Evolutionary conservation across 129 eudicot genomes (phyloP).

Genomic region (Oenanthe sinensis): DNA sequence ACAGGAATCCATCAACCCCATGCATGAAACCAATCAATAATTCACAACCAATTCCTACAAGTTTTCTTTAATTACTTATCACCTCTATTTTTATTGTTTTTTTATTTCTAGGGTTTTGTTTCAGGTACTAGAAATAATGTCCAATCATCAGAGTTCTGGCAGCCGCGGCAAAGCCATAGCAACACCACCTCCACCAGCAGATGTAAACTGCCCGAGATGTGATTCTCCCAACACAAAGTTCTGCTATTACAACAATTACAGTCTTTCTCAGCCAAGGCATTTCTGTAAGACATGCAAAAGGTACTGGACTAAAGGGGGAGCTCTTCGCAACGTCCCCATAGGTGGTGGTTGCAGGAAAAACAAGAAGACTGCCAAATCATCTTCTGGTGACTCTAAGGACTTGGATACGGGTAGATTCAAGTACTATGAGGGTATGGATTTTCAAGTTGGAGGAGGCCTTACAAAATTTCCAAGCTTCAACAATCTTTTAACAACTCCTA

Average conservation of each 20-base stretch:
- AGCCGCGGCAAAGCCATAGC: slow-evolving; percentile 23
- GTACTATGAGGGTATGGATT: slow-evolving; percentile 51
- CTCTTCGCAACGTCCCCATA: slow-evolving; percentile 70
- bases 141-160: slow-evolving; percentile 8
- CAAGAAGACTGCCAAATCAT: slow-evolving; percentile 42
- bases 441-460: slow-evolving; percentile 47
- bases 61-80: not conserved
- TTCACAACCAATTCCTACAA: not conserved
- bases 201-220: slow-evolving; percentile 68
- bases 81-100: not conserved
- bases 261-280: slow-evolving; percentile 80
- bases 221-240: slow-evolving; percentile 85
- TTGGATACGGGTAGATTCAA: slow-evolving; percentile 35
- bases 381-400: slow-evolving; percentile 21
- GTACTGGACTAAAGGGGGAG: slow-evolving; percentile 89
- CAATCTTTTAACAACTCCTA: not conserved
- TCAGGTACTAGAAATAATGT: slow-evolving; percentile 21
- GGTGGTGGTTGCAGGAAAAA: slow-evolving; percentile 80
- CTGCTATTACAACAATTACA: slow-evolving; percentile 92
- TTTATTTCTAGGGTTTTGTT: not conserved
- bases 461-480: slow-evolving; percentile 9
- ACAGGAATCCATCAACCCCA: slow-evolving; percentile 50
- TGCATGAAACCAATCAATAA: not conserved
- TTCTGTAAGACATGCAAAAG: slow-evolving; percentile 84
- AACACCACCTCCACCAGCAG: slow-evolving; percentile 25